Base-by-base conservation (phyloP, 2,329 filamentous ascomycete species). In the Trichocomaceae sp. region DNA sequence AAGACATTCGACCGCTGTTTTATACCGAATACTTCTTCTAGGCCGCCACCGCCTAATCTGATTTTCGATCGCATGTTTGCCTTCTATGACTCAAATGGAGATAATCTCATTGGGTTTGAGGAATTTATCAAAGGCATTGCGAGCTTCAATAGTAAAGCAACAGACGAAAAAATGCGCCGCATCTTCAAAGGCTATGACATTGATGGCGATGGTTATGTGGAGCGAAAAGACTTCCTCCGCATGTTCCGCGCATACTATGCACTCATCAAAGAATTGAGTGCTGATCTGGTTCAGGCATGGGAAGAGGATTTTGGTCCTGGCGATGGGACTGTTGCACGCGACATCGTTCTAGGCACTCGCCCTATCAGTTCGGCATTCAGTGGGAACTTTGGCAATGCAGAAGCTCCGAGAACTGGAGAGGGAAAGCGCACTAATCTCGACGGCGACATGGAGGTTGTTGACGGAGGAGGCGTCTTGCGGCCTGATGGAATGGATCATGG, bases 31-130 rank as follows among this genome's bases (percentile, higher is more conserved):
- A 88, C 87, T 13, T 87, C 86, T n/a, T 82, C 84, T 56, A 82
- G 86, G 31, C 85, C 90, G 54, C 83, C 87, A 10, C 81, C 86
- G 0, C 89, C 92, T 1, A 96, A 95, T 67, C 81, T 96, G 13
- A 88, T 99, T 57, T 93, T 95, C 66, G 92, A 99, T 69, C 87
- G 93, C 61, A 93, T 96, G 82, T 99, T 97, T 72, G 83, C 88
- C 50, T 96, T 96, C 69, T 99, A 96, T 69, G 93, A 99, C 71
- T 88, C 85, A 31, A 92, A 97, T 68, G 81, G 83, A 42, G 90
- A 99, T 66, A 88, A 87, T 20, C 76, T 95, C 7, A 96, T 99
- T 63, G 88, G 88, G 7, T 97, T 99, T 62, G 81, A 89, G 48
- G 93, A 99, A 68, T 99, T 96, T 65, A 75, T 97, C 22, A 83